Evolutionary conservation across 805 yeast species (phyloP), one percentile per base, ranked within the genome.

Genomic region (Komagataella kurtzmanii): DNA sequence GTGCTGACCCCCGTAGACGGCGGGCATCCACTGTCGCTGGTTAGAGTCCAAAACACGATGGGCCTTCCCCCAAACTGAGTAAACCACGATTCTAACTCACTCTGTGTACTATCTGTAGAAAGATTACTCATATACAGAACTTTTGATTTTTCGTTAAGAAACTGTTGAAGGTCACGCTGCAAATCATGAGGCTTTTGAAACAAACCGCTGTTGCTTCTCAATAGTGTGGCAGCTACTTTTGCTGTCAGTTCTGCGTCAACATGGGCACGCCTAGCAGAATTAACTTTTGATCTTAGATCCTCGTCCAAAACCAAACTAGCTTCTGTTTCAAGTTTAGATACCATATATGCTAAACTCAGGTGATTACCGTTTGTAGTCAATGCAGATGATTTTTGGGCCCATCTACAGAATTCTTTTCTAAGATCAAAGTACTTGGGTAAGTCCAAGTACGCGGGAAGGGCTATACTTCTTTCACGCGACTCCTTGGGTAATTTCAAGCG

Each of bases 1-100:
- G 23, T 5, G 6, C 5, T 45, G 12, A 18, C 6, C 47, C 23
- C 82, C 43, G 46, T 61, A 62, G 50, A 57, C 63, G 48, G 57
- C 61, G 23, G 81, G 75, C n/a, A 79, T 75, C 60, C 81, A 82
- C 40, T 30, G 14, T 30, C 40, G 40, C 40, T 30, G 40, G 40
- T 30, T 50, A 89, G 72, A 0, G 93, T 81, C 96, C 97, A 88
- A 63, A 88, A 87, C 10, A 95, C 93, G 50, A 86, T 75, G 1
- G 96, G 95, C 50, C 90, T 74, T 1, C 88, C 85, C 2, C 95
- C 95, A 63, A 77, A 83, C 62, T 86, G 93, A 3, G 88, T 80
- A 63, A 88, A 89, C 96, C 97, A 90, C 36, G 84, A 74, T 68
- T 89, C 97, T 49, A 89, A 71, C 66, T 90, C 97, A 50, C 88